These are phyloP conservation scores for Leccinellum rugosiceps DNA, from an alignment of 768 basidiomycete species.

Conservation along the genomic window DNA sequence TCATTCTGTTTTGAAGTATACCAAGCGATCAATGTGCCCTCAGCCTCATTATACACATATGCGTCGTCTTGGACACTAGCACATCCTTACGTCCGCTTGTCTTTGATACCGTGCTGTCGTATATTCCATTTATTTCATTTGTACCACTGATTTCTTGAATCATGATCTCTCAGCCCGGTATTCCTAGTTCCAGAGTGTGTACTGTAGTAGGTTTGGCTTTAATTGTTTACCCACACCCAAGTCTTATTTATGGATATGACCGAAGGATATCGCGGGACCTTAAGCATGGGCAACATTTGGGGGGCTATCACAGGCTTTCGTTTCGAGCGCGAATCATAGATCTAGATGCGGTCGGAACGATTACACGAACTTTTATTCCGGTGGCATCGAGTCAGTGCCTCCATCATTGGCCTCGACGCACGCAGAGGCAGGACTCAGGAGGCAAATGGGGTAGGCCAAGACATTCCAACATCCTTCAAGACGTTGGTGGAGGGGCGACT, in stretches of 20 bases:
- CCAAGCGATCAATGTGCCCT: not conserved
- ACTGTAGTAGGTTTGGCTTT: not conserved
- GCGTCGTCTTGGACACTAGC: not conserved
- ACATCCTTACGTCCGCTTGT: not conserved
- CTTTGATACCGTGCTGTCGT: not conserved
- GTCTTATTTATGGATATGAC: not conserved
- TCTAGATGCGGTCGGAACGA: not conserved
- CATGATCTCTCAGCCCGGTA: too few species aligned
- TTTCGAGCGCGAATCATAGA: not conserved
- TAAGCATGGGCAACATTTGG: not conserved
- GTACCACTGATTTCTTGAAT: not conserved
- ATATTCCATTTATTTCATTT: not conserved
- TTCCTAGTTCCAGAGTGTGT: not conserved
- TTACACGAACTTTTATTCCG: not conserved
- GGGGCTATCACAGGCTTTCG: not conserved
- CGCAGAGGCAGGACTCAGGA: not conserved
- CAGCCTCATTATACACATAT: not conserved
- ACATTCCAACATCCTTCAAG: not conserved
- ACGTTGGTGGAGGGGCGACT: not conserved
- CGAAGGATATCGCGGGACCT: not conserved
- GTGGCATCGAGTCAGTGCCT: not conserved
- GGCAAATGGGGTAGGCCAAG: not conserved
- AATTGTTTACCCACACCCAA: not conserved
- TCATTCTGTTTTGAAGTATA: not conserved
- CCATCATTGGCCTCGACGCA: conserved; percentile 1